A percentile compares a stretch with the other conserved stretches of the same genome.
Evolutionary conservation across 2,329 filamentous ascomycete genomes (phyloP).

Genomic region (Aspergillus novoparasiticus): DNA sequence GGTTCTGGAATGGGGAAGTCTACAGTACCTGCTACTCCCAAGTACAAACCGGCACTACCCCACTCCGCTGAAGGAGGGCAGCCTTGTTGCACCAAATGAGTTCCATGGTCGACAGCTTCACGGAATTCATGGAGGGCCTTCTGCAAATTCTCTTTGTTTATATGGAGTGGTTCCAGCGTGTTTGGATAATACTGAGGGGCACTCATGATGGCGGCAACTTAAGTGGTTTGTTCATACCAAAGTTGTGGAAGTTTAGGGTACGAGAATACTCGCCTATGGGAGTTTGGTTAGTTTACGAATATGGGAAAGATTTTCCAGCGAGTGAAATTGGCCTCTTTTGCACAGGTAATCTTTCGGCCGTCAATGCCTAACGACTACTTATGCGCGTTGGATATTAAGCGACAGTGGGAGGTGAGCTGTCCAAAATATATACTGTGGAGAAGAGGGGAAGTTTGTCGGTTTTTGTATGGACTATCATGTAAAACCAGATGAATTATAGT

Average conservation of each 20-base stretch:
- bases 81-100: conserved; percentile 29
- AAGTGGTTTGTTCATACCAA: background rate
- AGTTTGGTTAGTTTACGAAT: background rate
- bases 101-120: conserved; percentile 30
- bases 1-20: background rate
- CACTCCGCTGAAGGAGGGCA: conserved; percentile 26
- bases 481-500: background rate
- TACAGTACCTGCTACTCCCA: conserved; percentile 34
- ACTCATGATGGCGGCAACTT: background rate
- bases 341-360: background rate
- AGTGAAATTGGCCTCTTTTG: background rate
- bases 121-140: conserved; percentile 32
- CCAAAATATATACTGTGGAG: background rate
- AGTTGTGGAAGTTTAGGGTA: background rate
- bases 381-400: background rate
- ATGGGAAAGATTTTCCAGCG: background rate
- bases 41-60: conserved; percentile 33
- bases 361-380: background rate
- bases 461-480: background rate
- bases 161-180: conserved; percentile 23
- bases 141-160: conserved; percentile 21
- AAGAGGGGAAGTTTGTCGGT: background rate
- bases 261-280: background rate
- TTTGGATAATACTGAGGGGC: conserved; percentile 32
- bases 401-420: background rate